Conservation (phyloP, 352 stramenopile genomes). For the Phytophthora kernoviae region DNA sequence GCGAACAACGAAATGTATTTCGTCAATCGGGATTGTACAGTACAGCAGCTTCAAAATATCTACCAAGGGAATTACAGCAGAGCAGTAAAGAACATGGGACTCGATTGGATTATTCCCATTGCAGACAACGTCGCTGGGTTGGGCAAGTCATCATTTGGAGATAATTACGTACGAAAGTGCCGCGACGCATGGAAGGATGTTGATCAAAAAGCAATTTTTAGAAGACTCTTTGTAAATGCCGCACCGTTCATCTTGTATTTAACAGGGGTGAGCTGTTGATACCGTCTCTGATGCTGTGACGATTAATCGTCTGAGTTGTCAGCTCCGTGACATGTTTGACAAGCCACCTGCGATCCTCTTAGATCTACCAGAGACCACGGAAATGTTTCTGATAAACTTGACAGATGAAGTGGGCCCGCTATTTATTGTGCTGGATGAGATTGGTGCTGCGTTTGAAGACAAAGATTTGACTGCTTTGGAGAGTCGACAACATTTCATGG, state of each 20-base stretch:
- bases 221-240: constrained; percentile 6
- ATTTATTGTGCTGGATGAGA: constrained; percentile 27
- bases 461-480: too few relatives aligned
- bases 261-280: too few relatives aligned
- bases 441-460: constrained; percentile 4
- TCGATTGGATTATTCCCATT: constrained; percentile 7
- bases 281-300: too few relatives aligned
- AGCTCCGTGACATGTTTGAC: too few relatives aligned
- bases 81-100: background rate
- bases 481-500: too few relatives aligned
- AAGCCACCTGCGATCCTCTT: too few relatives aligned
- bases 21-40: constrained; percentile 6
- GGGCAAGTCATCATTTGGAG: constrained; percentile 16
- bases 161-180: constrained; percentile 17
- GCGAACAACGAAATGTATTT: constrained; percentile 6
- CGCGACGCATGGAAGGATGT: background rate
- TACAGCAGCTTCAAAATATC: background rate
- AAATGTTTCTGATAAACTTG: constrained; percentile 12
- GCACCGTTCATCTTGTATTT: constrained; percentile 14
- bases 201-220: background rate
- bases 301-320: too few relatives aligned
- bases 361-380: too few relatives aligned
- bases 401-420: constrained; percentile 25
- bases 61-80: constrained; percentile 8
- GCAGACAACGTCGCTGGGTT: constrained; percentile 17